Base-by-base conservation (phyloP, 163 green algal species). In the Scenedesmus sp. region DNA sequence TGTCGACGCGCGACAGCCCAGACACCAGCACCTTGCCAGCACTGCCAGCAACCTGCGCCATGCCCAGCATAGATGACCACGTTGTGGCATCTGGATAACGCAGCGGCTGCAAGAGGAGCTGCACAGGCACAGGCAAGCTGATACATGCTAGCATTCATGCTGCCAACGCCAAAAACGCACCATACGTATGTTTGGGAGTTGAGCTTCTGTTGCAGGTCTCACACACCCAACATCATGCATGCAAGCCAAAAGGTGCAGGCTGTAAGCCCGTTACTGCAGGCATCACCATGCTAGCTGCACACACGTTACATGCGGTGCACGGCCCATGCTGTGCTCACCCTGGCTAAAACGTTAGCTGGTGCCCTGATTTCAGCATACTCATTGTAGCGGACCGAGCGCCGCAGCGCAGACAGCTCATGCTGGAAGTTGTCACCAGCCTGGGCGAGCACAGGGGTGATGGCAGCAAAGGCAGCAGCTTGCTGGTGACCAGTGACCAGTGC, bases 341-440 rank as follows among this genome's bases (percentile, higher is more conserved):
- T 92, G 13, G 88, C 81, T 30, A 92, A 3, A 0, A 49, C 35
- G 46, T 70, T 89, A 12, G n/a, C 24, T 43, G 88, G 65, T 26
- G 88, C 35, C 43, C 79, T 46, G 46, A 97, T 92, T 2, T 86
- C 56, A 33, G 94, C 91, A 89, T 96, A 96, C 59, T 96, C 94
- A 40, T 94, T 93, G 86, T 87, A 95, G 40, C 95, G 92, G 20
- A 96, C 85, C 1, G 93, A 93, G 35, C 84, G 49, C 0, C 97
- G 91, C 91, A 99, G 90, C 40, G 96, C 93, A 15, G 89, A 85
- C 88, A 97, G 94, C 94, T 99, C 96, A 35, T 97, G 93, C 9
- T 83, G 76, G 85, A 98, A 99, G 89, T 98, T 98, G 22, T 95
- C 89, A 26, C 91, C 72, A 3, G 94, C 95, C 95, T 97, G 93